Conservation (phyloP, 2,329 filamentous ascomycete genomes). For the Microsporum ferrugineum region DNA sequence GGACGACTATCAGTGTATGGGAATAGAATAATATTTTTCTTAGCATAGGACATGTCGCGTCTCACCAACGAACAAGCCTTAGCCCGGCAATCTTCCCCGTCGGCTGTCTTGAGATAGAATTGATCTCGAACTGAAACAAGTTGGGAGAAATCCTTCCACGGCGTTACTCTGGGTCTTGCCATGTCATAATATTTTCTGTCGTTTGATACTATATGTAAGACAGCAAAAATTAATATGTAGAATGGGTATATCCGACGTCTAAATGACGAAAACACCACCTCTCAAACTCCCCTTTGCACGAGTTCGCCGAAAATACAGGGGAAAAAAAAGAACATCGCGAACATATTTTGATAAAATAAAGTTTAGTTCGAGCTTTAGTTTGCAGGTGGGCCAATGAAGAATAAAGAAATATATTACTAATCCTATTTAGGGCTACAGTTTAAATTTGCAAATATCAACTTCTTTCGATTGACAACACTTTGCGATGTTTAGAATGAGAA, state of each 20-base stretch:
- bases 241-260: background rate
- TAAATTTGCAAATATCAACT: conserved; percentile 1
- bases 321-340: background rate
- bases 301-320: background rate
- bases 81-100: conserved; percentile 29
- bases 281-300: background rate
- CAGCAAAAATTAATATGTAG: conserved; percentile 14
- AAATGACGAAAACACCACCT: background rate
- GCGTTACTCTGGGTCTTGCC: conserved; percentile 33
- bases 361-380: background rate
- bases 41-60: conserved; percentile 8
- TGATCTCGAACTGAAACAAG: conserved; percentile 28
- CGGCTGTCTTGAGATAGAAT: conserved; percentile 29
- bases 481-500: background rate
- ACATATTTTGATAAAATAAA: background rate
- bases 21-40: background rate
- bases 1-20: background rate
- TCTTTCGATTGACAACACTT: background rate
- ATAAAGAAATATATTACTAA: conserved; percentile 1
- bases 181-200: conserved; percentile 15
- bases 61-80: conserved; percentile 31
- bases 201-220: background rate
- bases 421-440: background rate
- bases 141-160: conserved; percentile 31
- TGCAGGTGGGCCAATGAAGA: background rate